These are phyloP conservation scores for Pleurotus tuber-regium DNA, from an alignment of 768 basidiomycete genomes.

Conservation along the genomic window DNA sequence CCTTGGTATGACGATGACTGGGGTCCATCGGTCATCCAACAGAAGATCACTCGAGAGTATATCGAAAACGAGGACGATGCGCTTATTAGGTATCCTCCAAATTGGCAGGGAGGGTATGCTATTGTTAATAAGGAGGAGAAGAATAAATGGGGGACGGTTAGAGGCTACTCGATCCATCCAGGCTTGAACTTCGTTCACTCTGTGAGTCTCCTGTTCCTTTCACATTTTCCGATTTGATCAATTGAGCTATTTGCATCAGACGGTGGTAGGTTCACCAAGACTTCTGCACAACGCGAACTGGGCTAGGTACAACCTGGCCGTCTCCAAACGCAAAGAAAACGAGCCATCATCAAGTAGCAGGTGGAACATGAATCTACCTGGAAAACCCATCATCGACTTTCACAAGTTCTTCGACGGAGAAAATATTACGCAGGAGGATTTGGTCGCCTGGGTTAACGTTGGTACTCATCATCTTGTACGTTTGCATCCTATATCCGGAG, in stretches of 20 bases:
- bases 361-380: slow-evolving; percentile 67
- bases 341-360: slow-evolving; percentile 55
- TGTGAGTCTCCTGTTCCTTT: slow-evolving; percentile 23
- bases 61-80: slow-evolving; percentile 52
- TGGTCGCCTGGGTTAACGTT: slow-evolving; percentile 65
- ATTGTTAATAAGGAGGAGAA: slow-evolving; percentile 51
- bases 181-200: slow-evolving; percentile 53
- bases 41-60: slow-evolving; percentile 45
- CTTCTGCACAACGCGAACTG: slow-evolving; percentile 62
- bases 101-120: slow-evolving; percentile 56
- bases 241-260: too few relatives aligned
- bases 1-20: slow-evolving; percentile 65
- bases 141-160: slow-evolving; percentile 56
- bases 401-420: slow-evolving; percentile 65
- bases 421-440: slow-evolving; percentile 59
- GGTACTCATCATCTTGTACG: slow-evolving; percentile 64
- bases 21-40: slow-evolving; percentile 53
- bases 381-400: slow-evolving; percentile 52
- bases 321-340: slow-evolving; percentile 56
- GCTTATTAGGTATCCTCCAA: slow-evolving; percentile 47
- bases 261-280: slow-evolving; percentile 57
- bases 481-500: background rate
- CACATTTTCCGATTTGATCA: too few relatives aligned
- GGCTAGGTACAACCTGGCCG: slow-evolving; percentile 61
- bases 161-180: slow-evolving; percentile 63